Base-by-base conservation (phyloP, 768 basidiomycete genomes). In the Hygrocybe punicea region DNA sequence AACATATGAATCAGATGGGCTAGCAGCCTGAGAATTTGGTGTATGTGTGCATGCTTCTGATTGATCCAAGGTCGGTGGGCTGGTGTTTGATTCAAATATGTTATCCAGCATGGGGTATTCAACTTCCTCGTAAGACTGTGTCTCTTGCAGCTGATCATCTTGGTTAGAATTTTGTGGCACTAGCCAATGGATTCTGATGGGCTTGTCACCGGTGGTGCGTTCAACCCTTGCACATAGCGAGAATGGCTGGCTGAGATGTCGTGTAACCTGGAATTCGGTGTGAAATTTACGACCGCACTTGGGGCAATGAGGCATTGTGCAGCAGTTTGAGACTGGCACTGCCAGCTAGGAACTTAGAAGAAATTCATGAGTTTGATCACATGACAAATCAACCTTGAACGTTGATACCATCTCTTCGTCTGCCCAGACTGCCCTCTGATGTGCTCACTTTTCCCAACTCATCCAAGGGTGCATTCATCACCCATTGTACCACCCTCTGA, bases 351-450 rank as follows among this genome's bases (percentile, higher is more conserved):
- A n/a, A 39, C 36, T 39, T 39, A n/a, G n/a, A 39, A 39, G n/a
- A 39, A 39, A 39, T 39, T 39, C 36, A n/a, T n/a, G n/a, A n/a
- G n/a, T n/a, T n/a, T 39, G 9, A 9, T 39, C 36, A 39, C 9
- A 39, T 39, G 36, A 9, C n/a, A n/a, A 9, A 9, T 9, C n/a
- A 9, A 39, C 36, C 36, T 51, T 56, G 72, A 9, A n/a, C 9
- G 36, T 9, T 67, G 23, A 69, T 33, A 36, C 45, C 45, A 13
- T 39, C 36, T 39, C 36, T n/a, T n/a, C n/a, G 10, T n/a, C 36
- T 39, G 10, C 36, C 36, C n/a, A 39, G 10, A 39, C 10, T 39
- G 36, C 36, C 36, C 36, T n/a, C 36, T n/a, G n/a, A n/a, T n/a
- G n/a, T n/a, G n/a, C n/a, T n/a, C n/a, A n/a, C n/a, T n/a, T n/a